These are phyloP conservation scores for Aspergillus pseudoterreus DNA, from an alignment of 2,329 filamentous ascomycete genomes.

Conservation along the genomic window DNA sequence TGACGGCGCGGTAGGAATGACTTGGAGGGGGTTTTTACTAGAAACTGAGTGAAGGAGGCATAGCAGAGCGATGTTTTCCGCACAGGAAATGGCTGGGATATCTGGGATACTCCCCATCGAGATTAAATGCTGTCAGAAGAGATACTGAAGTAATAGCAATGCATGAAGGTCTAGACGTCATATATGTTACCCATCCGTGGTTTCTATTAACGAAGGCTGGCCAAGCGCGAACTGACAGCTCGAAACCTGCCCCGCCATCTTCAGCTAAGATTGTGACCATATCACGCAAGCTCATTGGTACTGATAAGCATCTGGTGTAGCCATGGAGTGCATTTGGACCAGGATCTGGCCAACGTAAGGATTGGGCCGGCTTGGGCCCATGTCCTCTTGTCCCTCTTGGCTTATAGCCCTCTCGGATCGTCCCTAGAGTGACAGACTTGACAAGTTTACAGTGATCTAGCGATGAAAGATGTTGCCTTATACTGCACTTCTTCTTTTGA, in stretches of 20 bases:
- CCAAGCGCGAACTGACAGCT: background rate
- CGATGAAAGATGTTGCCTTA: too few species aligned
- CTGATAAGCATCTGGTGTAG: background rate
- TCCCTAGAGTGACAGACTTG: too few species aligned
- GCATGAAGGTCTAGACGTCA: background rate
- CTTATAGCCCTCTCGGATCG: too few species aligned
- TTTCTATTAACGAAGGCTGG: background rate
- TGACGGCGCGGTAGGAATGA: constrained; percentile 10
- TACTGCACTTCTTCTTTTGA: too few species aligned
- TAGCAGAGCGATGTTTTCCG: constrained; percentile 10
- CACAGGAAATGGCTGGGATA: background rate
- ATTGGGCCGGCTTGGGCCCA: background rate
- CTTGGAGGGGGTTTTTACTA: background rate
- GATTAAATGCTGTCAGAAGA: background rate
- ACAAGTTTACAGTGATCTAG: too few species aligned
- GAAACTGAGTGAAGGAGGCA: constrained; percentile 7
- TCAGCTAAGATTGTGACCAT: background rate
- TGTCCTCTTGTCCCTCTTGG: too few species aligned
- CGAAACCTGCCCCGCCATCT: background rate
- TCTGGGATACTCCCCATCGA: background rate
- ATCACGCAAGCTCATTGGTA: background rate
- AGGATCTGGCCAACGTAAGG: constrained; percentile 1
- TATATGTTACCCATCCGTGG: background rate
- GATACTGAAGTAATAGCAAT: background rate
- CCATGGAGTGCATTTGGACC: background rate